Base-by-base conservation (phyloP, 306 rosid genomes). In the Albizia julibrissin region DNA sequence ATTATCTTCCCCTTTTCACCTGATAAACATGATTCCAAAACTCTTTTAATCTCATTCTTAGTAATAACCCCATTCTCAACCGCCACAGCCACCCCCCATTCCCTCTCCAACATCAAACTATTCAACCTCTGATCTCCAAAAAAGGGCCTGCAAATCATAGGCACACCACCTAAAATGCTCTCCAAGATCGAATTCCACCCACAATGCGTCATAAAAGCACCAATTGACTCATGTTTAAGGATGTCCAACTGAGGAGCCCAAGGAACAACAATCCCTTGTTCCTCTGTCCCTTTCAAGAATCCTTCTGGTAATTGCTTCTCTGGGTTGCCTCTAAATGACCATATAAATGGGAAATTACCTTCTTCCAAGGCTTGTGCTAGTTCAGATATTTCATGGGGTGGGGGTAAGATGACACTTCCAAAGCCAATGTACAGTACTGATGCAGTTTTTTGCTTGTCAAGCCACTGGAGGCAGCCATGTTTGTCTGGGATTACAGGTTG, bases 161-260 rank as follows among this genome's bases (percentile, higher is more conserved):
- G 93, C 39, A 93, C 96, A 7, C 94, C 92, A 1, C 92, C 91
- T 1, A 82, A 77, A 1, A 90, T 80, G 58, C 94, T 87, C 50
- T 93, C 97, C 87, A 89, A 27, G 11, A 88, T 19, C 0, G 93
- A 90, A 58, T 91, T 93, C 97, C 97, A 93, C 3, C 97, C 97
- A 40, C 86, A 80, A 21, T 91, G 97, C 0, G 90, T 91, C 24
- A 91, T 71, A 72, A 89, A 90, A 69, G 71, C 92, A 1, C 90
- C 92, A 31, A 82, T 75, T 0, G 96, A 75, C 2, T 71, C 3
- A 78, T 93, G 93, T 15, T 40, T 72, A 12, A 91, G 79, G 70
- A 90, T 86, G 79, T 82, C 58, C 33, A 2, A 50, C 5, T 93
- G 97, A 0, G 92, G 91, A 0, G 94, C 91, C 97, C 97, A 93